Percentiles rank a stretch among this genome's conserved stretches.
Evolutionary conservation across 768 basidiomycete species (phyloP).

Genomic region (Amanita fuliginea): DNA sequence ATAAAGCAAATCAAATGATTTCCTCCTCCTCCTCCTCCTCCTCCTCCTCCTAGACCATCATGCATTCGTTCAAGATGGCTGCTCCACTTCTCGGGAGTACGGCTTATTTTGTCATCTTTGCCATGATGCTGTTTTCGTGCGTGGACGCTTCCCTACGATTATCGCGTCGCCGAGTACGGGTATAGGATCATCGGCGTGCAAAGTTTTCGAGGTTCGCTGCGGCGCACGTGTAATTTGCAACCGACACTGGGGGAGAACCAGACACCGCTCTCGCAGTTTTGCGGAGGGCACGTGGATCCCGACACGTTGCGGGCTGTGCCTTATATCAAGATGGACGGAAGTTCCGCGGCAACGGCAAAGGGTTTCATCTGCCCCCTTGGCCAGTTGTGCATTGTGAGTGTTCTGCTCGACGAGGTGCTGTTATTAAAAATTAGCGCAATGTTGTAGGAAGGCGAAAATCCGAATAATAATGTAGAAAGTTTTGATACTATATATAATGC

Average conservation of each 20-base stretch:
- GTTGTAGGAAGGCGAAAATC: conserved; percentile 56
- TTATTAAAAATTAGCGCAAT: background rate
- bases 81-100: conserved; percentile 84
- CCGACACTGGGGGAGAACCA: conserved; percentile 43
- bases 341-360: conserved; percentile 30
- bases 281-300: conserved; percentile 75
- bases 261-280: conserved; percentile 43
- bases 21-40: too few relatives aligned
- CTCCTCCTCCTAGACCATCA: conserved; percentile 50
- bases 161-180: background rate
- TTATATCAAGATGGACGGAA: conserved; percentile 20
- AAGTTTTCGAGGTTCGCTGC: conserved; percentile 79
- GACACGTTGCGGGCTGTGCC: conserved; percentile 34
- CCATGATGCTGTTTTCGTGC: conserved; percentile 80
- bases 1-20: conserved; percentile 5
- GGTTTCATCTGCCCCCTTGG: conserved; percentile 88
- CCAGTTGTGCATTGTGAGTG: conserved; percentile 63
- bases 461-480: conserved; percentile 51
- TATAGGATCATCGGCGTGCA: conserved; percentile 86
- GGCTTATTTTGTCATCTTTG: conserved; percentile 85
- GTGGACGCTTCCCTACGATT: conserved; percentile 15
- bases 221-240: conserved; percentile 48
- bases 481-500: conserved; percentile 86
- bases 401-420: background rate
- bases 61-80: conserved; percentile 86